Evolutionary conservation across 768 basidiomycete genomes (phyloP).

Genomic region (Coprinopsis sp.): DNA sequence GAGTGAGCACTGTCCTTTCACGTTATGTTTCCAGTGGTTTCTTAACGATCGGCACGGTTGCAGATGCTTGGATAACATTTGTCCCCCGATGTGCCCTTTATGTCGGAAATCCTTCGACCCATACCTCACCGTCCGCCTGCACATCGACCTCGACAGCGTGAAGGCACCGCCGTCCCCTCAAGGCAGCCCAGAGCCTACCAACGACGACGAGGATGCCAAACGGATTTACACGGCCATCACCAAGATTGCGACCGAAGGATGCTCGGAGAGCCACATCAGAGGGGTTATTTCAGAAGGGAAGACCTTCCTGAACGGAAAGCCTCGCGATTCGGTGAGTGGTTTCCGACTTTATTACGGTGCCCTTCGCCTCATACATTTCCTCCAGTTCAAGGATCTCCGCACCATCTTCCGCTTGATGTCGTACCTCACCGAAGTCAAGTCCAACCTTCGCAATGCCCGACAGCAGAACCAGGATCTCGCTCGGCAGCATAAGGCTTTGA

Average conservation of each 20-base stretch:
- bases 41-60: slow-evolving; percentile 6
- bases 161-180: slow-evolving; percentile 10
- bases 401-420: slow-evolving; percentile 45
- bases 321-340: slow-evolving; percentile 40
- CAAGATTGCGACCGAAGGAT: slow-evolving; percentile 51
- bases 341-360: slow-evolving; percentile 1
- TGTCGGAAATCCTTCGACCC: slow-evolving; percentile 53
- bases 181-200: slow-evolving; percentile 16
- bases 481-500: slow-evolving; percentile 28
- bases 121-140: slow-evolving; percentile 47
- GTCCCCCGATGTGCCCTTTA: slow-evolving; percentile 52
- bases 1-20: slow-evolving; percentile 26
- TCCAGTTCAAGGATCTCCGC: slow-evolving; percentile 48
- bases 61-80: slow-evolving; percentile 55
- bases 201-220: slow-evolving; percentile 41
- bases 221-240: slow-evolving; percentile 52
- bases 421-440: slow-evolving; percentile 46
- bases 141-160: slow-evolving; percentile 48
- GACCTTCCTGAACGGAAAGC: slow-evolving; percentile 41
- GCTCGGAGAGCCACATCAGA: slow-evolving; percentile 44
- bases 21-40: slow-evolving; percentile 4
- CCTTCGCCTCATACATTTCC: slow-evolving; percentile 9
- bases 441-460: slow-evolving; percentile 31
- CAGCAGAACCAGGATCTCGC: slow-evolving; percentile 27
- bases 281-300: slow-evolving; percentile 48